phyloP scores from a whole-genome alignment of 129 eudicot genomes.

The Mikania micrantha region DNA sequence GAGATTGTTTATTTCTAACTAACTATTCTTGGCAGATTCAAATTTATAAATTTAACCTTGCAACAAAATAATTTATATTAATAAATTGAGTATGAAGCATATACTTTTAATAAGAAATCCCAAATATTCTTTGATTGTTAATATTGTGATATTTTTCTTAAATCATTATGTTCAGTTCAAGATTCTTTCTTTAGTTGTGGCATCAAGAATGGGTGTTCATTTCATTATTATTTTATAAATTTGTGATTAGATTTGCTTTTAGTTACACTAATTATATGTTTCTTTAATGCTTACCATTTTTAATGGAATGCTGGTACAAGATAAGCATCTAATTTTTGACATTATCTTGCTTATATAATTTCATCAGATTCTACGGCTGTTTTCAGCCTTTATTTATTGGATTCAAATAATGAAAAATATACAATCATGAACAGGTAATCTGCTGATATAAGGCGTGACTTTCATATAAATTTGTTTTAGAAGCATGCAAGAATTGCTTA shows the following conservation, averaged over 20 bases:
- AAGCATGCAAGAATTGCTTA: slow-evolving; percentile 37
- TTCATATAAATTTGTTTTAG: not conserved
- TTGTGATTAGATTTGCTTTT: not conserved
- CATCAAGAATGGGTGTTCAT: not conserved
- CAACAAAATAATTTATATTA: not conserved
- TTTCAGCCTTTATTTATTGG: not conserved
- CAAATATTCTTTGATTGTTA: not conserved
- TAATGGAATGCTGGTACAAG: slow-evolving; percentile 36
- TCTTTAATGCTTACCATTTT: slow-evolving; percentile 18
- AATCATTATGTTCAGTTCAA: not conserved
- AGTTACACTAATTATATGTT: slow-evolving; percentile 10
- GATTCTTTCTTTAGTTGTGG: slow-evolving; percentile 7
- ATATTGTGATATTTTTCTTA: not conserved
- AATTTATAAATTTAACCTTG: not conserved
- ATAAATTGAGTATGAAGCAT: not conserved
- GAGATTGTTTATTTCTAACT: not conserved
- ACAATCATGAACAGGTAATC: slow-evolving; percentile 19
- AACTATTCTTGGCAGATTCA: not conserved
- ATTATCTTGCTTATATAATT: slow-evolving; percentile 11
- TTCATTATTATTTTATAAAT: not conserved
- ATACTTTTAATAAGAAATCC: not conserved
- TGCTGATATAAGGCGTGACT: slow-evolving; percentile 3
- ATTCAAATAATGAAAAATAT: not conserved
- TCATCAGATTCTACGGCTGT: slow-evolving; percentile 16
- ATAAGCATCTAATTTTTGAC: slow-evolving; percentile 27